Conservation (phyloP, 345 rosid species). For the Syzygium aromaticum region DNA sequence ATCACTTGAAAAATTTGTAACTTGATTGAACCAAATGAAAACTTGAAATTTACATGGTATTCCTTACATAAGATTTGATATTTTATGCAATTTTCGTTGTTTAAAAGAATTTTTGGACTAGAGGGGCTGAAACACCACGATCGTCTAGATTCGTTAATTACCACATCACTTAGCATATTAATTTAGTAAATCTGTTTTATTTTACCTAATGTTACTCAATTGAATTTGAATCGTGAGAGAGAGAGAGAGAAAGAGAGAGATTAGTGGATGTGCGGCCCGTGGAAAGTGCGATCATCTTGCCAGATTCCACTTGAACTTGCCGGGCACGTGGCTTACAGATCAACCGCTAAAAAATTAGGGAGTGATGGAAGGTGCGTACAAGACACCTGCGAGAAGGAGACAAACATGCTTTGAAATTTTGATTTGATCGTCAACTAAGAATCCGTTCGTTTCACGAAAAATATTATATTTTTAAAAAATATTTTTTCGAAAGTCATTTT, state of each 20-base stretch:
- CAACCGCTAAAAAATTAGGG: background rate
- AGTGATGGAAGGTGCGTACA: background rate
- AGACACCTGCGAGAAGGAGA: background rate
- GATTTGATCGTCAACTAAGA: background rate
- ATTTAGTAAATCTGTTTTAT: background rate
- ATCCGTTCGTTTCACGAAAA: too few species aligned
- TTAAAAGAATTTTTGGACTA: background rate
- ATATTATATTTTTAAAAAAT: too few species aligned
- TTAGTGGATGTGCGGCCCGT: background rate
- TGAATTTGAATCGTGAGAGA: background rate
- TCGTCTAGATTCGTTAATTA: background rate
- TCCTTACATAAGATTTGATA: background rate
- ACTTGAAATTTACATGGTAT: background rate
- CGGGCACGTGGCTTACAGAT: background rate
- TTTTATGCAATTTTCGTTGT: background rate
- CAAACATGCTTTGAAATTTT: background rate
- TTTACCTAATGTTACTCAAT: background rate
- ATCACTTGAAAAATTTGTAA: background rate
- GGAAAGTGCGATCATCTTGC: background rate
- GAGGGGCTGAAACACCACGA: background rate
- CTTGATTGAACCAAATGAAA: accelerated
- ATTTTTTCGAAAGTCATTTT: too few species aligned
- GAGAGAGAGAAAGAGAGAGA: background rate
- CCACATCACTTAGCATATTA: background rate
- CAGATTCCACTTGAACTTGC: background rate